Conservation (phyloP, 2,329 filamentous ascomycete species). For the Fonsecaea monophora region DNA sequence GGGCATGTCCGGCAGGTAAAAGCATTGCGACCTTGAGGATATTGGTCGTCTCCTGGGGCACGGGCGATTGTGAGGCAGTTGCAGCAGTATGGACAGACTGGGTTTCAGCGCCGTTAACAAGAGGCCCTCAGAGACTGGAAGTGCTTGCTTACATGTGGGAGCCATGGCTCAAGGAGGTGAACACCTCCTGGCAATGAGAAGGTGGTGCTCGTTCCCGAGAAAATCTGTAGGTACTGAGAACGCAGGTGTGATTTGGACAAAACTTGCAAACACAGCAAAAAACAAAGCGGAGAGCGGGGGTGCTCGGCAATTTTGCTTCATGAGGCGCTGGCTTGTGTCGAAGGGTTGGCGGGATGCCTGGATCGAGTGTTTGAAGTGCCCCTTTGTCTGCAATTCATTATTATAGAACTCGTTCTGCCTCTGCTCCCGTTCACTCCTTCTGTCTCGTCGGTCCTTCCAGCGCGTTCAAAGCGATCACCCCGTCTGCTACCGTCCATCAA, state of each 20-base stretch:
- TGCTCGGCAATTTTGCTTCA: constrained; percentile 4
- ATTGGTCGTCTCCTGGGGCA: constrained; percentile 46
- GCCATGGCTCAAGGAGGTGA: constrained; percentile 41
- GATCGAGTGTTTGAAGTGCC: constrained; percentile 9
- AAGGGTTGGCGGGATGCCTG: constrained; percentile 13
- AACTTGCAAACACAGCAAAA: constrained; percentile 11
- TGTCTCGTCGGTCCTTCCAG: background rate
- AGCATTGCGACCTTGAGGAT: constrained; percentile 67
- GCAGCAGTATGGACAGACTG: constrained; percentile 59
- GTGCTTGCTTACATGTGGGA: constrained; percentile 47
- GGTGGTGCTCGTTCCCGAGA: background rate
- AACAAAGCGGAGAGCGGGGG: background rate
- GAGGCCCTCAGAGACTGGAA: background rate
- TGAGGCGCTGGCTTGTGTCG: background rate
- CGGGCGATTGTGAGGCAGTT: constrained; percentile 57
- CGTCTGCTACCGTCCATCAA: background rate
- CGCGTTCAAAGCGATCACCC: background rate
- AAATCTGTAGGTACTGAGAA: background rate
- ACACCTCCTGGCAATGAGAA: background rate
- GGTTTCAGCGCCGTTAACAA: background rate
- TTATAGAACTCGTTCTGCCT: background rate
- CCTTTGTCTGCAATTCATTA: constrained; percentile 2
- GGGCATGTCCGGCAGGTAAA: constrained; percentile 96
- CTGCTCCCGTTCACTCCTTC: constrained; percentile 2
- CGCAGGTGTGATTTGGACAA: background rate